Evolutionary conservation across 2,329 filamentous ascomycete genomes (phyloP), one percentile per base, ranked within the genome.

Genomic region (Talaromyces islandicus): DNA sequence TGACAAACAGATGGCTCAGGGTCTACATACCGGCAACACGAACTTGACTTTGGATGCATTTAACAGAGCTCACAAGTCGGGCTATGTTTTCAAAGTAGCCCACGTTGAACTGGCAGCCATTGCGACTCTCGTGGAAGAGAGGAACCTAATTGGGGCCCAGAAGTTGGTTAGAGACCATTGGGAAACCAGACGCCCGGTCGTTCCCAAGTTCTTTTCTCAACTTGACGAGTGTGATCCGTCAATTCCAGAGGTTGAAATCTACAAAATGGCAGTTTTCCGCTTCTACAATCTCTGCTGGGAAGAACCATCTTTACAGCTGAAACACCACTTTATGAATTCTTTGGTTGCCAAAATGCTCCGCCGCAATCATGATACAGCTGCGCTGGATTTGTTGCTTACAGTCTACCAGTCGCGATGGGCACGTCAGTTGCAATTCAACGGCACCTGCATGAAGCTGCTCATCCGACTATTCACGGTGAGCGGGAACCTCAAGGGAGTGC

Each of bases 271-370:
- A 1, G 61, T 77, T 11, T 69, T 77, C 35, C 71, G 72, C 38
- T 77, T 75, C 60, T 77, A 77, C 60, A 64, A 68, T n/a, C 58
- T 77, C 6, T 75, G 73, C 60, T 70, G 68, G 63, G 67, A 69
- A 14, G 67, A 66, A 11, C 69, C 71, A 30, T 62, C 63, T 10
- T 63, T 75, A 56, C 65, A 58, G 10, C 67, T 75, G 59, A 77
- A 75, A 58, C 73, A 77, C 53, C 69, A 74, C 51, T 68, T 72
- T n/a, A 67, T 70, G 9, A 64, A 66, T 12, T 62, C 70, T 2
- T 66, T 70, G 19, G 66, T 68, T 56, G 64, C 67, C 27, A 68
- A 66, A 19, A 58, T 76, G 50, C 71, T 77, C 43, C 53, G 58
- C 6, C 41, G 63, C 7, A 60, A 64, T 7, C 65, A 68, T 32